Evolutionary conservation across 495 filamentous ascomycete genomes (phyloP).

Genomic region (Penicillium samsonianum): DNA sequence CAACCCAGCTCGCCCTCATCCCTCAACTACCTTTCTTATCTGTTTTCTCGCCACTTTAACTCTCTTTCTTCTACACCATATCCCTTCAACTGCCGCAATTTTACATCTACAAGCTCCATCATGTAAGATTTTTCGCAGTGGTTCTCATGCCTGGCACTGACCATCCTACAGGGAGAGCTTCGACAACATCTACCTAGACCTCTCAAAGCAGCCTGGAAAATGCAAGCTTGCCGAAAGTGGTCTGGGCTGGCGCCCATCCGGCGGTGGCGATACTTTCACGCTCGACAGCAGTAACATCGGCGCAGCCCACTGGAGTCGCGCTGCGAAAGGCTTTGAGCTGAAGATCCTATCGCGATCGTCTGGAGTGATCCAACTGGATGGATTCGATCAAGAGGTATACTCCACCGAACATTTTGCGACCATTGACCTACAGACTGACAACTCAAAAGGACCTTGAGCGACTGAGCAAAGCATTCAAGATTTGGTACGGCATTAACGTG

Average conservation of each 20-base stretch:
- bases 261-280: constrained; percentile 87
- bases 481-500: constrained; percentile 91
- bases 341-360: constrained; percentile 82
- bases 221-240: constrained; percentile 92
- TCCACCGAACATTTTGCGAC: neutral
- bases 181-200: constrained; percentile 91
- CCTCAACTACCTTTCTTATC: constrained; percentile 5
- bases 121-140: constrained; percentile 36
- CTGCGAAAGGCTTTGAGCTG: constrained; percentile 87
- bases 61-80: neutral
- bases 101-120: constrained; percentile 29
- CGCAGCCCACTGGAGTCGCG: constrained; percentile 92
- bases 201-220: constrained; percentile 86
- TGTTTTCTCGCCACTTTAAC: constrained; percentile 5
- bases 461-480: constrained; percentile 85
- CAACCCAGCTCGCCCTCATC: constrained; percentile 13
- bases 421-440: neutral
- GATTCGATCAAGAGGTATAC: constrained; percentile 85
- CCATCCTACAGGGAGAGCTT: constrained; percentile 73
- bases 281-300: constrained; percentile 79
- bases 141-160: constrained; percentile 27
- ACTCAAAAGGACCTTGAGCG: constrained; percentile 78
- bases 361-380: constrained; percentile 90
- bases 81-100: neutral
- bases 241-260: constrained; percentile 88